These are phyloP conservation scores for Croton laevigatus DNA, from an alignment of 441 rosid species.

Conservation along the genomic window DNA sequence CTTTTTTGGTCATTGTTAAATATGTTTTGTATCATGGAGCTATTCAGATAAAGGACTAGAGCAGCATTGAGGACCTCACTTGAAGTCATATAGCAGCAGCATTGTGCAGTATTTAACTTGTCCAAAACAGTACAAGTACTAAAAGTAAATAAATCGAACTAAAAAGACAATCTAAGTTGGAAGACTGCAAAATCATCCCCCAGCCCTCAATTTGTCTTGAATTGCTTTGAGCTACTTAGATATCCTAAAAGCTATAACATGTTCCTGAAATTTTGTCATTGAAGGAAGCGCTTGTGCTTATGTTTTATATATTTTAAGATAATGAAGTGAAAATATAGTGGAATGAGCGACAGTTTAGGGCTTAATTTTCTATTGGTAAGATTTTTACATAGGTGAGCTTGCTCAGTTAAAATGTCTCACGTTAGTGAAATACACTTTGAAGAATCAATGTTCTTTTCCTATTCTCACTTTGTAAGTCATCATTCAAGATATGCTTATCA, in stretches of 20 bases:
- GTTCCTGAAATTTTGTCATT: too few species aligned
- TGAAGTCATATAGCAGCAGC: background rate
- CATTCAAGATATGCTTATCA: background rate
- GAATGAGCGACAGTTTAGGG: background rate
- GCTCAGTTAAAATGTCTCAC: background rate
- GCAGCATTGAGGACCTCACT: background rate
- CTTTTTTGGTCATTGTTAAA: constrained; percentile 6
- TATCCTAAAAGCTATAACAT: too few species aligned
- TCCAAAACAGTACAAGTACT: background rate
- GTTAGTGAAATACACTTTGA: background rate
- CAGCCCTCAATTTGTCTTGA: too few species aligned
- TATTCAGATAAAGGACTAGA: background rate
- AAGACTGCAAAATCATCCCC: background rate
- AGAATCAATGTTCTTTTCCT: background rate
- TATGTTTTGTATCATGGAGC: background rate
- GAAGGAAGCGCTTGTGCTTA: background rate
- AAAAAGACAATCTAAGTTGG: constrained; percentile 1
- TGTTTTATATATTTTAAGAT: background rate
- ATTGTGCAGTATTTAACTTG: background rate
- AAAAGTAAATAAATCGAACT: background rate
- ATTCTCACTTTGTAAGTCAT: background rate
- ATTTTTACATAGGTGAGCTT: background rate
- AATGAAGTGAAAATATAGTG: background rate
- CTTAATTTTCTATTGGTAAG: background rate
- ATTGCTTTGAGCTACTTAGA: too few species aligned